phyloP scores from a whole-genome alignment of 148 eudicot species.

The Beta vulgaris region DNA sequence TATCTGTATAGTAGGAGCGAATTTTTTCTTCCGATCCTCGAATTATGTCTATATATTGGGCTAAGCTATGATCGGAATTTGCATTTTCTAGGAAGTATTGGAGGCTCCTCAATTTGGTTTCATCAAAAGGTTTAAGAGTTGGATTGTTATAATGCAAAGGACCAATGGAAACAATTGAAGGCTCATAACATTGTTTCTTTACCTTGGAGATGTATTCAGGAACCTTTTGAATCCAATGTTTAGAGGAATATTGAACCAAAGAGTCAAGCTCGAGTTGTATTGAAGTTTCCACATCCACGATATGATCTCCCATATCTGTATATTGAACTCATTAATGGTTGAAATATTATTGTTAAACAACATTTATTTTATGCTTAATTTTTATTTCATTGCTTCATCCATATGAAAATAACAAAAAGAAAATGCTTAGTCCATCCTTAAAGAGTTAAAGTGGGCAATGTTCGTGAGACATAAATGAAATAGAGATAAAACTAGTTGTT shows the following conservation, averaged over 20 bases:
- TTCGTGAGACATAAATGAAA: no score
- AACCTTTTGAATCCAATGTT: background rate
- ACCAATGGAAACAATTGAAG: background rate
- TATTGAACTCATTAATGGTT: no score
- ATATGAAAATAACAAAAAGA: no score
- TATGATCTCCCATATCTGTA: background rate
- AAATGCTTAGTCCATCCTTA: no score
- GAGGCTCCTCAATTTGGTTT: background rate
- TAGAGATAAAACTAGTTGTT: no score
- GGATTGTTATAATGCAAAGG: background rate
- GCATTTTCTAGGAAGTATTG: background rate
- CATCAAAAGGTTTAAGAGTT: background rate
- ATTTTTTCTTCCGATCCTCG: background rate
- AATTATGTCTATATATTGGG: background rate
- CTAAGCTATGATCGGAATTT: background rate
- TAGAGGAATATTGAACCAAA: background rate
- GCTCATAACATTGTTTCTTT: background rate
- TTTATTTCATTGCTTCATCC: no score
- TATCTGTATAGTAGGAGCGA: slow-evolving; percentile 17
- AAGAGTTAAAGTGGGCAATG: no score
- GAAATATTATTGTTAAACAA: no score
- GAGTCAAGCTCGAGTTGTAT: background rate
- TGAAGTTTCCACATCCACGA: background rate
- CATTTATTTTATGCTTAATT: no score
- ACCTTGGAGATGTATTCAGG: background rate